These are phyloP conservation scores for Periconia sp. DNA, from an alignment of 2,329 filamentous ascomycete genomes.

Conservation along the genomic window DNA sequence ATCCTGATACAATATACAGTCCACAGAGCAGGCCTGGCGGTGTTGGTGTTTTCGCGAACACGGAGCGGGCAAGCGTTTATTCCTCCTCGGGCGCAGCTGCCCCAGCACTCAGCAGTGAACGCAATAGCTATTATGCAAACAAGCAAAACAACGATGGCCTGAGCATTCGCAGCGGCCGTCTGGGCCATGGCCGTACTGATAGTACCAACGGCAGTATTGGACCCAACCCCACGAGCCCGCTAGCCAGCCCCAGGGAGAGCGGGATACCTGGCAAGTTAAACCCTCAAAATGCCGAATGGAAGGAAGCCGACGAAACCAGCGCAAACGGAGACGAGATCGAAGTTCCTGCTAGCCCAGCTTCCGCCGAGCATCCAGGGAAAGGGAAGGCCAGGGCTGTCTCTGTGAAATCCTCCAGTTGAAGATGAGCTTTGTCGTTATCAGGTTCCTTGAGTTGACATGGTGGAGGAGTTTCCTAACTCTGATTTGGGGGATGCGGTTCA, in stretches of 20 bases:
- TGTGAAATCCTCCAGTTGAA: not conserved
- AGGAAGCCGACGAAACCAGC: slow-evolving; percentile 32
- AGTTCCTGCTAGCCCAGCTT: slow-evolving; percentile 9
- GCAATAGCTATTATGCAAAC: slow-evolving; percentile 77
- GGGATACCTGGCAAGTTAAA: slow-evolving; percentile 33
- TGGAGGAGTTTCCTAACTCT: not conserved
- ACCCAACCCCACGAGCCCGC: slow-evolving; percentile 56
- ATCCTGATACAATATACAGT: slow-evolving; percentile 56
- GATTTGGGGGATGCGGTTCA: too few relatives aligned
- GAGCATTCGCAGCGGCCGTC: slow-evolving; percentile 74
- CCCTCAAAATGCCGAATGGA: slow-evolving; percentile 41
- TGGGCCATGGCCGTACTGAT: slow-evolving; percentile 78
- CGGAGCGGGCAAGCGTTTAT: slow-evolving; percentile 80
- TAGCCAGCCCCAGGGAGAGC: slow-evolving; percentile 56
- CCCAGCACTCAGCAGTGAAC: slow-evolving; percentile 69
- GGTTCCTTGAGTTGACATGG: too few relatives aligned
- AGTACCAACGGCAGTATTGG: slow-evolving; percentile 78
- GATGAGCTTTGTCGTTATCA: not conserved
- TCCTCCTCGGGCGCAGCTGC: slow-evolving; percentile 66
- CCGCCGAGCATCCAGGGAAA: slow-evolving; percentile 14
- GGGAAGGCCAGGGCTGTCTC: slow-evolving; percentile 11
- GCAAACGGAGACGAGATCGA: slow-evolving; percentile 28
- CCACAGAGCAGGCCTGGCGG: slow-evolving; percentile 53
- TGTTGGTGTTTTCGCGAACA: slow-evolving; percentile 56
- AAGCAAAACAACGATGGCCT: slow-evolving; percentile 64